Conservation (phyloP, 1,284 basidiomycete species). For the Sporisorium iseilematis-ciliati region DNA sequence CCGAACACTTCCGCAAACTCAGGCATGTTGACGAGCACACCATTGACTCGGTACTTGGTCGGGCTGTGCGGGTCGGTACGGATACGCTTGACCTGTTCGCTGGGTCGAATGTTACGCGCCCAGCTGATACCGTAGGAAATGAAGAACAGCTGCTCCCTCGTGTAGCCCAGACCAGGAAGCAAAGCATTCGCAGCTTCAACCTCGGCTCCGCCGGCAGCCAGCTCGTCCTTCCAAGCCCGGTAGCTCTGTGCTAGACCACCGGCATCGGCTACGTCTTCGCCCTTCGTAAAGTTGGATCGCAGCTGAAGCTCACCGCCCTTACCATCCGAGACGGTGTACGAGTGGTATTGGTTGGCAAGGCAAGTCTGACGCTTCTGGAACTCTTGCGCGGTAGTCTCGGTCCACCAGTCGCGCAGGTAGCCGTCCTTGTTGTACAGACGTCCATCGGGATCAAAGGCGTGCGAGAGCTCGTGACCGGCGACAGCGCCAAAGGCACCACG, state of each 20-base stretch:
- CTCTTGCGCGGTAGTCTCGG: constrained; percentile 79
- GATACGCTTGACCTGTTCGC: constrained; percentile 61
- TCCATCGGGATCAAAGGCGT: constrained; percentile 93
- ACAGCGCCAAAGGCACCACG: constrained; percentile 76
- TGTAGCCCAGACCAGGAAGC: constrained; percentile 69
- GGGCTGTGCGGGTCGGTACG: constrained; percentile 68
- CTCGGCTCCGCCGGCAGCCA: constrained; percentile 51
- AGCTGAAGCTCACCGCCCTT: constrained; percentile 84
- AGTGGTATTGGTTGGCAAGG: constrained; percentile 87
- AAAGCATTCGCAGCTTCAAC: constrained; percentile 60
- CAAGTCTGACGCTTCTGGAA: constrained; percentile 88
- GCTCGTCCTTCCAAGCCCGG: constrained; percentile 68
- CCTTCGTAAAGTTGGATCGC: constrained; percentile 77
- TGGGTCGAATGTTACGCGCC: constrained; percentile 59
- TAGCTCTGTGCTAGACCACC: constrained; percentile 70
- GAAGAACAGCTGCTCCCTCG: constrained; percentile 70
- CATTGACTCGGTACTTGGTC: constrained; percentile 64
- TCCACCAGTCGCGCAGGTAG: constrained; percentile 80
- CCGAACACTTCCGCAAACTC: constrained; percentile 64
- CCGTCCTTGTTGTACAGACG: constrained; percentile 75
- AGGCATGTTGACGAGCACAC: constrained; percentile 57
- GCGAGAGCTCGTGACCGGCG: constrained; percentile 73
- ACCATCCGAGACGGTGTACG: constrained; percentile 84
- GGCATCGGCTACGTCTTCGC: constrained; percentile 79
- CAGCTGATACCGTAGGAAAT: constrained; percentile 65